Conservation (phyloP, 257 asterid genomes). For the Fraxinus quadrangulata region DNA sequence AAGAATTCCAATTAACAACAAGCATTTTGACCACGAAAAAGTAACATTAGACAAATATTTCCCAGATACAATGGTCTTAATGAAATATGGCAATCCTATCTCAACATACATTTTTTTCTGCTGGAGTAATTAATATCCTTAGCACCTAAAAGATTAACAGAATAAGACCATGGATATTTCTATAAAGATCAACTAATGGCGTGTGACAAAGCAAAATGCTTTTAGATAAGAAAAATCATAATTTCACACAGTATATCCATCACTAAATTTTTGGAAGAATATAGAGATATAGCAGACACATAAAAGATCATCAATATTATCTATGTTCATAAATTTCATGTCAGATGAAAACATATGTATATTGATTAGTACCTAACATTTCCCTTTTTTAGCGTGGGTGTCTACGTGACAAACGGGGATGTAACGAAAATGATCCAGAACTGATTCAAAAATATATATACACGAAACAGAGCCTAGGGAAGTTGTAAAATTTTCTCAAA, state of each 20-base stretch:
- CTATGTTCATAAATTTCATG: not conserved
- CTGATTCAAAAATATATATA: not conserved
- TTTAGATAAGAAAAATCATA: not conserved
- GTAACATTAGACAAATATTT: not conserved
- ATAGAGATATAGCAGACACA: not conserved
- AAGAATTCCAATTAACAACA: not conserved
- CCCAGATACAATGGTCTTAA: not conserved
- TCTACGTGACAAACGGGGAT: not conserved
- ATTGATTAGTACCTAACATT: not conserved
- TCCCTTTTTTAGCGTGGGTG: not conserved
- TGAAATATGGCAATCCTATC: not conserved
- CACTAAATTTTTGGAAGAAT: not conserved
- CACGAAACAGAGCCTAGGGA: not conserved
- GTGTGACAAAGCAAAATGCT: not conserved
- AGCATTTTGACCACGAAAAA: not conserved
- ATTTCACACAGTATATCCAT: not conserved
- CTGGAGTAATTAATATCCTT: not conserved
- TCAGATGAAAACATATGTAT: not conserved
- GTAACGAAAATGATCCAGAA: not conserved
- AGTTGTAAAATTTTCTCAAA: not conserved
- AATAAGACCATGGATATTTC: not conserved
- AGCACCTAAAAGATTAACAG: not conserved
- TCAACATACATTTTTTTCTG: not conserved
- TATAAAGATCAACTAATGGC: not conserved
- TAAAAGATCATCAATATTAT: not conserved